phyloP scores from a whole-genome alignment of 2,329 filamentous ascomycete species.

The Fusarium sarcochroum region DNA sequence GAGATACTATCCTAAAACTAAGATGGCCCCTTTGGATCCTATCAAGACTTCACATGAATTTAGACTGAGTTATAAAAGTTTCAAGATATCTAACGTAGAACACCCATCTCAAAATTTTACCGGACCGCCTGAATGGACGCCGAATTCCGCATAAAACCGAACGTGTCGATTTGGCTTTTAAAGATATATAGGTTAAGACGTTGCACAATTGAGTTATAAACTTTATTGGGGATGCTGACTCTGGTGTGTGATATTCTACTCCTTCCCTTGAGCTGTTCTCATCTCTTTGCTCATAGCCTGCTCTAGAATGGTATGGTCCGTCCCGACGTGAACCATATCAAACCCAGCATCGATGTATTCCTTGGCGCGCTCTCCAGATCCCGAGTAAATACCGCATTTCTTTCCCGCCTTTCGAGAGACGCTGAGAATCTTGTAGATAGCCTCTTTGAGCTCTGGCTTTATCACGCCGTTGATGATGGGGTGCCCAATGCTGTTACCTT shows the following conservation, averaged over 20 bases:
- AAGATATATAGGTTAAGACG: too few relatives aligned
- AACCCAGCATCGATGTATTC: conserved; percentile 15
- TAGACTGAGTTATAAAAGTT: too few relatives aligned
- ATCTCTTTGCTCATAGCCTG: conserved; percentile 7
- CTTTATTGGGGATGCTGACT: too few relatives aligned
- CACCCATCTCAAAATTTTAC: too few relatives aligned
- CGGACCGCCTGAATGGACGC: too few relatives aligned
- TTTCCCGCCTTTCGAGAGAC: conserved; percentile 4
- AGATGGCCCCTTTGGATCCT: too few relatives aligned
- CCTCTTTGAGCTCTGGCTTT: conserved; percentile 2
- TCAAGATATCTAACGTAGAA: too few relatives aligned
- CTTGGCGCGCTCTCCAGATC: conserved; percentile 2
- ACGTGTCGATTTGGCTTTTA: too few relatives aligned
- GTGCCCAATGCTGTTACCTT: conserved; percentile 21
- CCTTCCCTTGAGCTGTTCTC: not conserved
- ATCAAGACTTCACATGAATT: too few relatives aligned
- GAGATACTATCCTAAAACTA: too few relatives aligned
- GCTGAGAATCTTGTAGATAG: not conserved
- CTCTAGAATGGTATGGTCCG: conserved; percentile 8
- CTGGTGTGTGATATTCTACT: not conserved
- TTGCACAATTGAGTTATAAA: too few relatives aligned
- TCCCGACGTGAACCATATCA: conserved; percentile 20
- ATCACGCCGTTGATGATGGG: conserved; percentile 18
- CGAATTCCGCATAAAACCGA: too few relatives aligned
- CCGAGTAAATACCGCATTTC: conserved; percentile 17